Conservation (phyloP, 208 protist species). For the Novymonas esmeraldas region DNA sequence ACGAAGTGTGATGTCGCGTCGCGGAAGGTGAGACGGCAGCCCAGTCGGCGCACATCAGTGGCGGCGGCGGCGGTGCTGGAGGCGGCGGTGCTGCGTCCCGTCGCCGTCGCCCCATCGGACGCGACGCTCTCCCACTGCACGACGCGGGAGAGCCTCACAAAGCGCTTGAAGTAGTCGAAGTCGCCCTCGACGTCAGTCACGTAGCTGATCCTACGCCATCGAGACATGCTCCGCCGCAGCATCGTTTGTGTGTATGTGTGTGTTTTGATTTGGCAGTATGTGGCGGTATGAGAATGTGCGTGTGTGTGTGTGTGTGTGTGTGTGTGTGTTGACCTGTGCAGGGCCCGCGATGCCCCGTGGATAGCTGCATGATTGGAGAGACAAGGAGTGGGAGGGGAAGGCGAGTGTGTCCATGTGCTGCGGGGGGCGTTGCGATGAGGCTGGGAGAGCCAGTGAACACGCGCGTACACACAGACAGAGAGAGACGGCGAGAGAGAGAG, state of each 20-base stretch:
- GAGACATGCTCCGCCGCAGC: conserved; percentile 23
- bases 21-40: conserved; percentile 40
- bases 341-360: too few species aligned
- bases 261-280: background rate
- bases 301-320: background rate
- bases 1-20: conserved; percentile 77
- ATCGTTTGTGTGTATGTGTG: conserved; percentile 13
- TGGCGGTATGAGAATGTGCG: too few species aligned
- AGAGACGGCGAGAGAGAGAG: background rate
- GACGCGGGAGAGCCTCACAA: conserved; percentile 42
- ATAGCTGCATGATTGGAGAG: background rate
- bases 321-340: background rate
- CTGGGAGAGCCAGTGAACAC: too few species aligned
- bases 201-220: conserved; percentile 53
- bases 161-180: conserved; percentile 78
- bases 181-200: conserved; percentile 92
- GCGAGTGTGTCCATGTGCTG: background rate
- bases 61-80: background rate
- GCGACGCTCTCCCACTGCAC: conserved; percentile 14
- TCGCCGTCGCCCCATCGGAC: background rate
- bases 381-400: background rate
- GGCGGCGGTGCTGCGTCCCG: background rate
- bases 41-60: background rate
- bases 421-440: too few species aligned
- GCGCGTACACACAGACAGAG: background rate